Evolutionary conservation across 129 eudicot genomes (phyloP), one percentile per base, ranked within the genome.

Genomic region (Deinandra increscens): DNA sequence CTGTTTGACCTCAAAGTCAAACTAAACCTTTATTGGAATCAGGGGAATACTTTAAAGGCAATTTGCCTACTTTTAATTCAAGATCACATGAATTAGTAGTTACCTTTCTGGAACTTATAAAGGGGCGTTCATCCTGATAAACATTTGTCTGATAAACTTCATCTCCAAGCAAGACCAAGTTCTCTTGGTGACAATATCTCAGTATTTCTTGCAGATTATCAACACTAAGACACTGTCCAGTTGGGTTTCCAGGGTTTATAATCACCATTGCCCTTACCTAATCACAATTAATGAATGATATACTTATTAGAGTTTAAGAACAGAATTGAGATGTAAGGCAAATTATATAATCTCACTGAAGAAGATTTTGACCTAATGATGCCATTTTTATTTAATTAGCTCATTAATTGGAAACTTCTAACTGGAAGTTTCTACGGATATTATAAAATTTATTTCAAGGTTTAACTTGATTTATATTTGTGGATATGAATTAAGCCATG

Each of bases 101-200:
- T 58, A 94, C 99, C 97, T 94, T 94, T 74, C 84, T 82, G 60
- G 99, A 74, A 75, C 99, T 94, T 49, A 94, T 66, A 70, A 94
- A 94, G 12, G 97, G 99, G 31, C 97, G 99, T 71, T 87, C 96
- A 72, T 94, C 97, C 77, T 94, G 99, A 83, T 94, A 94, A 69
- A 94, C 81, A 37, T 94, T 94, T 64, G 90, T 96, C 86, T 94
- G 99, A 82, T 94, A 94, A 68, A 94, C 99, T 90, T 94, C 99
- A 69, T 94, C 99, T 11, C 91, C 99, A 22, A 94, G 80, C 78
- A 90, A 81, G 38, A 83, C 99, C 72, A 94, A 69, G 33, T 81
- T 87, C 81, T 94, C 89, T 69, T 85, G 88, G 85, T 82, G 54
- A 70, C 99, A 94, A 80, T 87, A 94, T 20, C 51, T 71, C 69